Evolutionary conservation across 495 filamentous ascomycete species (phyloP), one percentile per base, ranked within the genome.

Genomic region (Terfezia claveryi): DNA sequence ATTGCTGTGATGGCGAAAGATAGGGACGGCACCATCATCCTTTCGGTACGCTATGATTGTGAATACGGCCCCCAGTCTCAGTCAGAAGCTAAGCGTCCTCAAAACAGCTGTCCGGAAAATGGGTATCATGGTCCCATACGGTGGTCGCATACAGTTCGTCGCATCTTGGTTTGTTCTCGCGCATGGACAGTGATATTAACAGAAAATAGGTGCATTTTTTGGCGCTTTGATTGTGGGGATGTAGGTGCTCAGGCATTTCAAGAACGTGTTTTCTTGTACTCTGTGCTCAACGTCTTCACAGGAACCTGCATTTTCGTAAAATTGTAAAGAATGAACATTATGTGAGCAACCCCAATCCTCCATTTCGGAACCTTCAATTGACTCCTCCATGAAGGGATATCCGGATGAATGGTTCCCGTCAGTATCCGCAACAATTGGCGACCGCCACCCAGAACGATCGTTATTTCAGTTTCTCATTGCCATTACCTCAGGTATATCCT

Each of bases 331-430:
- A 99, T 67, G 85, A 99, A 70, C 82, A 91, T 71, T 94, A 84
- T 70, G 83, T 77, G 61, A 57, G 72, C 65, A 23, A n/a, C 50
- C 27, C 20, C 4, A 32, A 32, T 5, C 27, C 7, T 32, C 27
- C 27, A 32, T 32, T 0, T 32, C 4, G 27, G 7, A 32, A 32
- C 0, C 27, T 7, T 2, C 2, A 32, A 32, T 32, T 32, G 27
- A 32, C 27, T 32, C 27, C 2, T 32, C 7, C 27, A 32, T 32
- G 38, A 52, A 76, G 74, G 81, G 92, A 62, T 99, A 94, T 68
- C 92, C 92, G 1, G 72, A 94, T 44, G 92, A 99, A 75, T 99
- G 92, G 92, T 96, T 99, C 60, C 92, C 92, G 41, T 99, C 92
- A 23, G 92, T 99, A 27, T 95, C 89, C 36, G 80, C 92, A 12